phyloP scores from a whole-genome alignment of 345 rosid genomes.

The Dovyalis caffra region DNA sequence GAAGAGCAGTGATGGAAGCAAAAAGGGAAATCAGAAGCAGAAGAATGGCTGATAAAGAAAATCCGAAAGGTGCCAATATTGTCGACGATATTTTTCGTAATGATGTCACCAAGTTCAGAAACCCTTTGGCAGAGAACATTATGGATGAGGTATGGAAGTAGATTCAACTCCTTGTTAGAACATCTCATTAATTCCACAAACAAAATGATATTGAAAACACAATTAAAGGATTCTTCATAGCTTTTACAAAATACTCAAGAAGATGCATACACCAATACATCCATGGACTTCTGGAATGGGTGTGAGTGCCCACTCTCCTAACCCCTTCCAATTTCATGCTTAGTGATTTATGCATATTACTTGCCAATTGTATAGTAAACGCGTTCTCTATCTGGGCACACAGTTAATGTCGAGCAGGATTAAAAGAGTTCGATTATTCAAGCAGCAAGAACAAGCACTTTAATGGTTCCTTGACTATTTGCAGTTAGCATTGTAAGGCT shows the following conservation, averaged over 20 bases:
- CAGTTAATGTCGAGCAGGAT: neutral
- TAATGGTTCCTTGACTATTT: slow-evolving; percentile 88
- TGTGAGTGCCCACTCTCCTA: too few species aligned
- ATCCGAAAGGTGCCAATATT: too few species aligned
- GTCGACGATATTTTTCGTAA: too few species aligned
- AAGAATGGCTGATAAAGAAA: too few species aligned
- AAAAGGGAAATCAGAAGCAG: too few species aligned
- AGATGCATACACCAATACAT: neutral
- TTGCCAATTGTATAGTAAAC: neutral
- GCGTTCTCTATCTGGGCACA: neutral
- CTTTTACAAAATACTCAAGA: neutral
- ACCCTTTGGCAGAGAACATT: neutral
- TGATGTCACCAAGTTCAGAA: too few species aligned
- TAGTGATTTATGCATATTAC: neutral
- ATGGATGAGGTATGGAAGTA: neutral
- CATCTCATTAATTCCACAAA: too few species aligned
- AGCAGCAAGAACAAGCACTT: slow-evolving; percentile 74
- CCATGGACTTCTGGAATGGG: too few species aligned
- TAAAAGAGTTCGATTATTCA: slow-evolving; percentile 23
- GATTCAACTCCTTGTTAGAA: neutral
- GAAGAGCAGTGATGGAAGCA: too few species aligned
- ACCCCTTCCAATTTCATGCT: too few species aligned
- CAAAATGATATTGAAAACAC: neutral
- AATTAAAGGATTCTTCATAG: neutral
- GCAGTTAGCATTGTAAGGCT: slow-evolving; percentile 84